Conservation (phyloP, 805 yeast genomes). For the Starmerella roubikii region DNA sequence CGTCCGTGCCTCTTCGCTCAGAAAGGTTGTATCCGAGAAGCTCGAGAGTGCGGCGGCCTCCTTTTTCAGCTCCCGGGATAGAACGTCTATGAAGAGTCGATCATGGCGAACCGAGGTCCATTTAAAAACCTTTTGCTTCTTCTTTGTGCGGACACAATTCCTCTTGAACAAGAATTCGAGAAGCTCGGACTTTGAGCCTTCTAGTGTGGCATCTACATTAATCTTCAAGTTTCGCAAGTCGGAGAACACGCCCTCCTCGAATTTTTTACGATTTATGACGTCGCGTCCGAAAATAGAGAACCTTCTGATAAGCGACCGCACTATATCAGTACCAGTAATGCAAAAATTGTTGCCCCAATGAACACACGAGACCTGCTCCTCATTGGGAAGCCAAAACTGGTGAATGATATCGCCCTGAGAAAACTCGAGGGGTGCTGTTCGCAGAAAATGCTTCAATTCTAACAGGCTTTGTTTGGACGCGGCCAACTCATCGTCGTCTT, state of each 20-base stretch:
- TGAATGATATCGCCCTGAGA: slow-evolving; percentile 76
- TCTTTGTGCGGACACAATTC: slow-evolving; percentile 80
- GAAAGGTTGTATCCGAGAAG: too few relatives aligned
- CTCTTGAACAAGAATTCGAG: slow-evolving; percentile 71
- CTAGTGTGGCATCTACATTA: slow-evolving; percentile 75
- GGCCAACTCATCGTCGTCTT: background rate
- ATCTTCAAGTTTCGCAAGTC: slow-evolving; percentile 69
- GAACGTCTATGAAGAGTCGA: slow-evolving; percentile 76
- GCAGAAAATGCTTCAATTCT: slow-evolving; percentile 59
- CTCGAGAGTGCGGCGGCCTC: slow-evolving; percentile 3
- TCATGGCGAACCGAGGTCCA: slow-evolving; percentile 98
- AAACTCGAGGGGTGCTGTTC: slow-evolving; percentile 94
- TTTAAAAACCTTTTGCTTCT: slow-evolving; percentile 89
- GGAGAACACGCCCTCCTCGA: slow-evolving; percentile 91
- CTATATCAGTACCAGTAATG: slow-evolving; percentile 92
- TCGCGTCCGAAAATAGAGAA: slow-evolving; percentile 81
- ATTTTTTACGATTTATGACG: slow-evolving; percentile 74
- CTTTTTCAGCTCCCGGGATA: slow-evolving; percentile 62
- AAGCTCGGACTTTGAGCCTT: slow-evolving; percentile 76
- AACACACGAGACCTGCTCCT: slow-evolving; percentile 85
- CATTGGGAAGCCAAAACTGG: slow-evolving; percentile 69
- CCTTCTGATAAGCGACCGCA: slow-evolving; percentile 77
- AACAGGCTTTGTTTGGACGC: background rate
- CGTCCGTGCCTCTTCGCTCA: too few relatives aligned
- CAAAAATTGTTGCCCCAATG: slow-evolving; percentile 80